Evolutionary conservation across 345 rosid species (phyloP).

Genomic region (Litchi chinensis): DNA sequence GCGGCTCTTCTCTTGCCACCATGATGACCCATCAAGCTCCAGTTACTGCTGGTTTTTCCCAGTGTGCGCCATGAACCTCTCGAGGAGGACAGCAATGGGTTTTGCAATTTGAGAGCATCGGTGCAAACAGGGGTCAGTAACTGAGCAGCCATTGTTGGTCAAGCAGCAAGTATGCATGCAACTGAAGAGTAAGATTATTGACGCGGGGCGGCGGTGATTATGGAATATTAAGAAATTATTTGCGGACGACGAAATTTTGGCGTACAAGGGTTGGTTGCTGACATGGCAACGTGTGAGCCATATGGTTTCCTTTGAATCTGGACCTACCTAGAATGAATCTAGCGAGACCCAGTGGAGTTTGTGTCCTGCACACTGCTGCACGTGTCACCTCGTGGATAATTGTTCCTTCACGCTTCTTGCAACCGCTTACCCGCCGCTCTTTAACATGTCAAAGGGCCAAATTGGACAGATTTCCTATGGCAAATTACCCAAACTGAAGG

Average conservation of each 20-base stretch:
- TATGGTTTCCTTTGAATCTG: constrained; percentile 33
- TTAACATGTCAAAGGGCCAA: too few species aligned
- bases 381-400: constrained; percentile 49
- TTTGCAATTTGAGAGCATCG: constrained; percentile 62
- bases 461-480: too few species aligned
- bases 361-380: constrained; percentile 21
- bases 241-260: constrained; percentile 52
- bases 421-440: neutral
- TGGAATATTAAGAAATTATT: constrained; percentile 12
- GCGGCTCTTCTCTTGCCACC: constrained; percentile 34
- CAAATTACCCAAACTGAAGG: too few species aligned
- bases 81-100: constrained; percentile 32
- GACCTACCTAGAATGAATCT: constrained; percentile 22
- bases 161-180: constrained; percentile 11
- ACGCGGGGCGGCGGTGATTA: neutral
- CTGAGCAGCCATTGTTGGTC: constrained; percentile 75
- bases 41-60: constrained; percentile 30
- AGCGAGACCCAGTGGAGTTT: neutral
- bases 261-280: constrained; percentile 48
- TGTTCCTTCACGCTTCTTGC: constrained; percentile 32
- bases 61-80: constrained; percentile 44
- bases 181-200: neutral
- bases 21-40: constrained; percentile 33
- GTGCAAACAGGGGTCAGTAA: constrained; percentile 73
- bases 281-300: constrained; percentile 64